Evolutionary conservation across 805 yeast genomes (phyloP).

Genomic region (Wickerhamomyces mucosus): DNA sequence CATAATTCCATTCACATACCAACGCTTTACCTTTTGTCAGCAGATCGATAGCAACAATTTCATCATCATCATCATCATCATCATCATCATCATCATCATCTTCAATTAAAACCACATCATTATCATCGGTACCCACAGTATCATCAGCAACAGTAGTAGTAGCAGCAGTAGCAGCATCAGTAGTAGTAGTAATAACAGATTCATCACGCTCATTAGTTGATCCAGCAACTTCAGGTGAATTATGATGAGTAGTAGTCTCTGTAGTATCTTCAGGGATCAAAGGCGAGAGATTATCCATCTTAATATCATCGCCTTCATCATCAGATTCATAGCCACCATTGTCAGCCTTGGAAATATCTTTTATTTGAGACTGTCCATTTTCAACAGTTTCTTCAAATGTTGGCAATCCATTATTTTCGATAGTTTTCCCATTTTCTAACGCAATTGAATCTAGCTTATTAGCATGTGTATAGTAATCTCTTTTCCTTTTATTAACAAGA

Average conservation of each 20-base stretch:
- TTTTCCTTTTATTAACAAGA: conserved; percentile 19
- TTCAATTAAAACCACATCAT: conserved; percentile 1
- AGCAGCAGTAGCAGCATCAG: conserved; percentile 1
- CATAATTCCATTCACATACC: conserved; percentile 61
- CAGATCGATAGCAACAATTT: conserved; percentile 4
- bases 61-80: conserved; percentile 3
- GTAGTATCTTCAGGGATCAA: neutral
- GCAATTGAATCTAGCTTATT: conserved; percentile 9
- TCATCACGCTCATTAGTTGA: neutral
- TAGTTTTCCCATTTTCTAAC: neutral
- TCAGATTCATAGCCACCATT: neutral
- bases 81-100: conserved; percentile 4
- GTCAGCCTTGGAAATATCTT: neutral
- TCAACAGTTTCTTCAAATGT: neutral
- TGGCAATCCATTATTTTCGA: neutral
- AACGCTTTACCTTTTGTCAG: conserved; percentile 27
- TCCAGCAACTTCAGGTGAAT: neutral
- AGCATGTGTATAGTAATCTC: conserved; percentile 22
- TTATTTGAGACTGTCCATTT: neutral
- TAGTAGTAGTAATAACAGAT: neutral
- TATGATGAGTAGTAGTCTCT: too few relatives aligned
- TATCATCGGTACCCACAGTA: neutral
- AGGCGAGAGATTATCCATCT: neutral
- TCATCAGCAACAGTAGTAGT: conserved; percentile 1
- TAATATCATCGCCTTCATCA: neutral